These are phyloP conservation scores for Trametes villosa DNA, from an alignment of 768 basidiomycete genomes.

Conservation along the genomic window DNA sequence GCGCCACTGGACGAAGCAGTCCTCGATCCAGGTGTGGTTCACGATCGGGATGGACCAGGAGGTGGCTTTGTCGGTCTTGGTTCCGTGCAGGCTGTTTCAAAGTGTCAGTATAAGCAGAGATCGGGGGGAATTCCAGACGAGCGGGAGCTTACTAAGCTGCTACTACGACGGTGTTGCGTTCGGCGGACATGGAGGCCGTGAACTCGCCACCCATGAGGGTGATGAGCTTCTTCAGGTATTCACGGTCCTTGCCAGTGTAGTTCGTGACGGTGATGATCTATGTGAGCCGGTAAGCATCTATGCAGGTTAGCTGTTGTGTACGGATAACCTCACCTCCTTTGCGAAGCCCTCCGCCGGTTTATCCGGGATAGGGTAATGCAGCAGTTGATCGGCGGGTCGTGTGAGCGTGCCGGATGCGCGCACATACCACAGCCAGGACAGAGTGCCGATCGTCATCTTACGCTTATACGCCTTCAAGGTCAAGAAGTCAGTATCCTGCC, in stretches of 20 bases:
- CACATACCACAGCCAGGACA: conserved; percentile 85
- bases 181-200: conserved; percentile 77
- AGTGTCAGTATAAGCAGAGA: background rate
- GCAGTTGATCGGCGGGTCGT: conserved; percentile 70
- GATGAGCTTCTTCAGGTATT: conserved; percentile 88
- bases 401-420: conserved; percentile 63
- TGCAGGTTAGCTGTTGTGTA: background rate
- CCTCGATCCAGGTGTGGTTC: conserved; percentile 91
- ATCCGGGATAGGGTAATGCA: conserved; percentile 84
- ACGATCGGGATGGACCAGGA: conserved; percentile 86
- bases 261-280: conserved; percentile 87
- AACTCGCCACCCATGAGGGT: conserved; percentile 76
- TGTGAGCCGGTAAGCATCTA: background rate
- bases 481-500: background rate
- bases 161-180: conserved; percentile 75
- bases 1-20: conserved; percentile 84
- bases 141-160: conserved; percentile 71
- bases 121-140: background rate
- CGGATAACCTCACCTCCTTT: conserved; percentile 54
- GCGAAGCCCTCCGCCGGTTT: conserved; percentile 61
- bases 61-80: conserved; percentile 73
- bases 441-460: conserved; percentile 70
- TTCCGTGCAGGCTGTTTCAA: conserved; percentile 27
- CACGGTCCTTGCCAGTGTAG: conserved; percentile 84
- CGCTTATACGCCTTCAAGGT: conserved; percentile 58